Percentiles rank a stretch among this genome's conserved stretches.
These are phyloP conservation scores for Ogataea parapolymorpha DNA, from an alignment of 805 yeast genomes.

Conservation along the genomic window DNA sequence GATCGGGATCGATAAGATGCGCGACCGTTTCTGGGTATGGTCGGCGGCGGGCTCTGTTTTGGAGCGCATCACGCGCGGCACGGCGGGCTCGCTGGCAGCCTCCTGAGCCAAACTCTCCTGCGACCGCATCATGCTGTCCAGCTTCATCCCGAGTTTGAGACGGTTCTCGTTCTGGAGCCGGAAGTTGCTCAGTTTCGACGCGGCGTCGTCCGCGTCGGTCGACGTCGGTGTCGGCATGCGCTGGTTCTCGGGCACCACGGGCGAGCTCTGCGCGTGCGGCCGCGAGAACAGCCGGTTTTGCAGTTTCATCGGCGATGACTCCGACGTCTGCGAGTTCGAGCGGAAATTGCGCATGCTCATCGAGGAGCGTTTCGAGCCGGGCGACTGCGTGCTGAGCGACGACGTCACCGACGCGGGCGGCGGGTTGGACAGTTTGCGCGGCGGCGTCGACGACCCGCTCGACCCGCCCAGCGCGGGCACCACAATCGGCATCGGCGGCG, in stretches of 20 bases:
- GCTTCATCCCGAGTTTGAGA: constrained; percentile 27
- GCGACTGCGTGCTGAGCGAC: constrained; percentile 17
- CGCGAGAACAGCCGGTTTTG: constrained; percentile 2
- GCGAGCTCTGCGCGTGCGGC: constrained; percentile 12
- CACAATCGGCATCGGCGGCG: constrained; percentile 4
- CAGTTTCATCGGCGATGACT: constrained; percentile 24
- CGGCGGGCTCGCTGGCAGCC: not conserved
- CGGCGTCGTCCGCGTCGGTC: constrained; percentile 27
- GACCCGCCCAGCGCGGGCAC: not conserved
- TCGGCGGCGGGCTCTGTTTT: constrained; percentile 1
- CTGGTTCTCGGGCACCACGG: constrained; percentile 4
- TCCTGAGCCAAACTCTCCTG: constrained; percentile 23
- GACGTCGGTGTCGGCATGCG: not conserved
- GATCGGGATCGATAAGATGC: constrained; percentile 32
- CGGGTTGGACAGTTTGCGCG: constrained; percentile 8
- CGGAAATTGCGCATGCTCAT: constrained; percentile 34
- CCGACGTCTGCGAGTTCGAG: constrained; percentile 29
- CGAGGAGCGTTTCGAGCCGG: constrained; percentile 31
- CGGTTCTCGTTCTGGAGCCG: constrained; percentile 29
- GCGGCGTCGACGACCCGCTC: constrained; percentile 12
- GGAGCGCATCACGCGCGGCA: constrained; percentile 1
- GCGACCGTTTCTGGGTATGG: constrained; percentile 16
- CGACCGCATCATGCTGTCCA: constrained; percentile 24
- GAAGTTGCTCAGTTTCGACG: constrained; percentile 28
- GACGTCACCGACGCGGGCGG: constrained; percentile 8